These are phyloP conservation scores for Gardenia jasminoides DNA, from an alignment of 257 asterid species.

Conservation along the genomic window DNA sequence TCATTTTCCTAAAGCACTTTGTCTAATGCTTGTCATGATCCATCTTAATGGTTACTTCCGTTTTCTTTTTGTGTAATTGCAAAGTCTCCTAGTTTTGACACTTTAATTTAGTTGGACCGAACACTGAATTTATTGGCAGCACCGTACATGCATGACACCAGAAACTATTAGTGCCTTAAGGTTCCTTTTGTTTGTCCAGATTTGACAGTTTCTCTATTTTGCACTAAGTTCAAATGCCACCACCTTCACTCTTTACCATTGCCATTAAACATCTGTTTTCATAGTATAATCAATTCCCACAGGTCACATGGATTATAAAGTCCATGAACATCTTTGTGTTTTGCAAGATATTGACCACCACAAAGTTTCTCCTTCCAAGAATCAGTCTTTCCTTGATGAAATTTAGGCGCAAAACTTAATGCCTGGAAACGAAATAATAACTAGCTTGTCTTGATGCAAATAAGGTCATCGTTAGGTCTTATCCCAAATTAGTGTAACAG, in stretches of 20 bases:
- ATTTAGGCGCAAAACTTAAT: slow-evolving; percentile 6
- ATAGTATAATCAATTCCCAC: slow-evolving; percentile 11
- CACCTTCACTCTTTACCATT: slow-evolving; percentile 29
- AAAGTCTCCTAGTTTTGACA: slow-evolving; percentile 31
- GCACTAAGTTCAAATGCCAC: slow-evolving; percentile 8
- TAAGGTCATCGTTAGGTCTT: too few species aligned
- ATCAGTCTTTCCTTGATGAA: not conserved
- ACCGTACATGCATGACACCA: slow-evolving; percentile 38
- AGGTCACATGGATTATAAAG: slow-evolving; percentile 32
- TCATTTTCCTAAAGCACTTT: slow-evolving; percentile 15
- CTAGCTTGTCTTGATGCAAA: too few species aligned
- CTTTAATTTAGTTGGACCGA: slow-evolving; percentile 28
- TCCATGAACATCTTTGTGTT: slow-evolving; percentile 4
- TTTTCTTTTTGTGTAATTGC: slow-evolving; percentile 16
- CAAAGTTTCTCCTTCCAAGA: slow-evolving; percentile 6
- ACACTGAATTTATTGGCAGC: slow-evolving; percentile 31
- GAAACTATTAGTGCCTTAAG: slow-evolving; percentile 29
- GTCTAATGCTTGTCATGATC: slow-evolving; percentile 3
- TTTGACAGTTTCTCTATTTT: slow-evolving; percentile 29
- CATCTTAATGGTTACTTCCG: slow-evolving; percentile 1
- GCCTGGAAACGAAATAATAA: too few species aligned
- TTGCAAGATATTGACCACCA: slow-evolving; percentile 8
- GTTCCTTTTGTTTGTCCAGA: slow-evolving; percentile 43
- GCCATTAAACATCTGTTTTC: slow-evolving; percentile 20
- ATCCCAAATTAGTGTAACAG: too few species aligned